Evolutionary conservation across 306 rosid species (phyloP), one percentile per base, ranked within the genome.

Genomic region (Fagus sylvatica): DNA sequence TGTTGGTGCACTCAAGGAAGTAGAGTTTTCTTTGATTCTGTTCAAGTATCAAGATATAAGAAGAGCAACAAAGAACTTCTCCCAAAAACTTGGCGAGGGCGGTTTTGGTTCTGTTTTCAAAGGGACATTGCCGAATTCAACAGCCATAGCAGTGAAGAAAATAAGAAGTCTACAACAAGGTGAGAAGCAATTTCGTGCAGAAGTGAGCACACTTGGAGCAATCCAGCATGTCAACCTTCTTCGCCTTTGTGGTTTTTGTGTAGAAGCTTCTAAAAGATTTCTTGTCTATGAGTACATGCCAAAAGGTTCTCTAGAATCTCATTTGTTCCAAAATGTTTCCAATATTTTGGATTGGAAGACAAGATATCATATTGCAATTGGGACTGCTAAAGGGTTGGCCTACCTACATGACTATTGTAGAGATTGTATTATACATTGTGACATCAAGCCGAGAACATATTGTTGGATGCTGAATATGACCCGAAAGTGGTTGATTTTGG

Each of bases 371-470:
- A 81, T 89, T 69, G 88, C 88, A 3, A 74, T 85, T 1, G 90
- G 91, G 64, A 81, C 72, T 1, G 91, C 93, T 0, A 87, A 81
- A 51, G 96, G 91, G 7, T 71, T 89, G 8, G 75, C 71, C 66
- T 91, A 89, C 42, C 86, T 91, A 13, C 96, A 89, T 4, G 88
- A 86, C 46, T 84, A 84, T 13, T 91, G 91, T 42, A 78, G 86
- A 77, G 86, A 89, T 3, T 87, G 87, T 42, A 91, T 89, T 68
- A 82, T 89, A 72, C 96, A 91, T 55, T 85, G 91, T 32, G 91
- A 89, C 54, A 57, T 91, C 8, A 91, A 91, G 78, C 96, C 91
- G 93, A 91, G 51, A 91, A 91, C 87, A 87, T 89, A 55, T 80
- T 91, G 36, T 53, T 89, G 8, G 87, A 82, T 69, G 51, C 74